Base-by-base conservation (phyloP, 2,329 filamentous ascomycete genomes). In the Alternaria viburni region DNA sequence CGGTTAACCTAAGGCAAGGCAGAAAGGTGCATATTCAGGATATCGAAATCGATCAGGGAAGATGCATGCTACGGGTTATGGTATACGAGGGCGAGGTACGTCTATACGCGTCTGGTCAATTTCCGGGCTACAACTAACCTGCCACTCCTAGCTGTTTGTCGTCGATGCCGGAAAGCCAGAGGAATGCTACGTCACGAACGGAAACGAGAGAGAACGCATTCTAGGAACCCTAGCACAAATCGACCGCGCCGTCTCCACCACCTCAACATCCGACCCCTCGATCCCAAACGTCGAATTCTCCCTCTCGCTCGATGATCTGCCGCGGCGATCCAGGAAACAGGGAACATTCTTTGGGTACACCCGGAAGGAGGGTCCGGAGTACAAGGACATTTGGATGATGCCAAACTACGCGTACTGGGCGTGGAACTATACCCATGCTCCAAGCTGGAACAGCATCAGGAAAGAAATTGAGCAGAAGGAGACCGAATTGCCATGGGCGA, bases 351-450 rank as follows among this genome's bases (percentile, higher is more conserved):
- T 77, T 28, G 75, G 72, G 12, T 77, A 75, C 58, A 77, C 75
- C 8, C 67, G 74, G 26, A 74, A 77, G 57, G 74, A 77, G 43
- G 62, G 51, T 1, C 61, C 51, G 15, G 69, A 73, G 30, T 77
- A 77, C 50, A 62, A 73, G 44, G 70, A 77, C 51, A 72, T 77
- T 44, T 77, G 75, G 75, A 69, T 77, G 66, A 77, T 77, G 72
- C 75, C 75, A 23, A 77, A 77, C 64, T 77, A 76, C 54, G 75
- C 74, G 11, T 77, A 76, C 62, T 77, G 75, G 75, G 72, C 70
- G 26, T 77, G 75, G 75, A 77, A 77, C 65, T 77, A 77, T 45
- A 77, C 75, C 2, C 74, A 77, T 57, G 75, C 74, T 10, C 75
- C 75, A 3, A 76, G 74, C 45, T 77, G 74, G 74, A 76, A 77